phyloP scores from a whole-genome alignment of 495 filamentous ascomycete species.

The Talaromyces ruber region DNA sequence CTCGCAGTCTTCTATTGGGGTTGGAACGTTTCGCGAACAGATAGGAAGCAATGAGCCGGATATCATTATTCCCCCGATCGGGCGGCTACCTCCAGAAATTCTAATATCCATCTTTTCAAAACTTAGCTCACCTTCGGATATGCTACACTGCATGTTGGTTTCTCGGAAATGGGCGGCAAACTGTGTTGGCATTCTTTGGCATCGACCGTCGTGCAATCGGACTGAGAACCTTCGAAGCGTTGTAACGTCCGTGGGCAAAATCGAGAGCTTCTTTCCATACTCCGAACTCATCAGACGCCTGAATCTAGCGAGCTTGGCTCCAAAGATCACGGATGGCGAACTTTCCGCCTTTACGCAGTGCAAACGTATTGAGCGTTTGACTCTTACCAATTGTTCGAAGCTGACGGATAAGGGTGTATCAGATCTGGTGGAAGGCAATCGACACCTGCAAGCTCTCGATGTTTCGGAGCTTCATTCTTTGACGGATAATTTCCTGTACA shows the following conservation, averaged over 20 bases:
- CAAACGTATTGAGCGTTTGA: slow-evolving; percentile 88
- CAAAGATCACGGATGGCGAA: slow-evolving; percentile 79
- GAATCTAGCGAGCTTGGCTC: slow-evolving; percentile 73
- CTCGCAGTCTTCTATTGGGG: slow-evolving; percentile 80
- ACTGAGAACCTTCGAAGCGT: slow-evolving; percentile 74
- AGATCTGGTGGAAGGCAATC: slow-evolving; percentile 69
- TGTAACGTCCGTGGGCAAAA: slow-evolving; percentile 60
- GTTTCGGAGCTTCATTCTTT: slow-evolving; percentile 72
- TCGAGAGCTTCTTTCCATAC: slow-evolving; percentile 73
- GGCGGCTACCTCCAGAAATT: slow-evolving; percentile 84
- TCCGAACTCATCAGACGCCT: slow-evolving; percentile 80
- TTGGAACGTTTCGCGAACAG: slow-evolving; percentile 67
- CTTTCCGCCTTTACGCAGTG: slow-evolving; percentile 74
- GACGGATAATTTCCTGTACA: slow-evolving; percentile 72
- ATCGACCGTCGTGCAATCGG: slow-evolving; percentile 79
- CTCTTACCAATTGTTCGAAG: slow-evolving; percentile 79
- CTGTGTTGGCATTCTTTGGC: slow-evolving; percentile 89
- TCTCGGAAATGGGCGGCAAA: slow-evolving; percentile 90
- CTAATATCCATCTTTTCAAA: slow-evolving; percentile 88
- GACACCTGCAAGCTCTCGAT: slow-evolving; percentile 81
- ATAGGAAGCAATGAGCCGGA: slow-evolving; percentile 47
- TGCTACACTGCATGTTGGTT: slow-evolving; percentile 84
- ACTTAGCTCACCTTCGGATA: slow-evolving; percentile 62
- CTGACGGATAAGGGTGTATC: slow-evolving; percentile 78
- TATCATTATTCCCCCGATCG: slow-evolving; percentile 58